Evolutionary conservation across 495 filamentous ascomycete genomes (phyloP).

Genomic region (Echria macrotheca): DNA sequence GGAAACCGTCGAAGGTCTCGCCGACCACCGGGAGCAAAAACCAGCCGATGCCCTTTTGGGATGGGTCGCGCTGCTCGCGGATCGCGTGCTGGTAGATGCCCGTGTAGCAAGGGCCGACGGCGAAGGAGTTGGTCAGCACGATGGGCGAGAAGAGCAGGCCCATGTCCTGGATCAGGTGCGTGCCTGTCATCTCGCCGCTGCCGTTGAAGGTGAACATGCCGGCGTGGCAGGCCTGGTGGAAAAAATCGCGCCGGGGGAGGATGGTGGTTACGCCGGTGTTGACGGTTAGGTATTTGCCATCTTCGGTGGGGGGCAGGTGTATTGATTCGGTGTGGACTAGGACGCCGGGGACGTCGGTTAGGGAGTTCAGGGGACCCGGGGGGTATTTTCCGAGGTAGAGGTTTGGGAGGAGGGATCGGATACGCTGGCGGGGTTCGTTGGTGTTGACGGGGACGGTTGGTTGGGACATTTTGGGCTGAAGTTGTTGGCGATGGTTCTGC

Average conservation of each 20-base stretch:
- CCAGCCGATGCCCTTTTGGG: constrained; percentile 35
- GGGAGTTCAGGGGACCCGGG: constrained; percentile 42
- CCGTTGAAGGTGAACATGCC: constrained; percentile 51
- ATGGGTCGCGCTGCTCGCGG: constrained; percentile 30
- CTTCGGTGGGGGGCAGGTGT: constrained; percentile 19
- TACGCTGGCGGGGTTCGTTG: constrained; percentile 20
- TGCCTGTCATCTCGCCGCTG: constrained; percentile 48
- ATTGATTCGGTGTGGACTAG: constrained; percentile 43
- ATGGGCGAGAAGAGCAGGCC: constrained; percentile 46
- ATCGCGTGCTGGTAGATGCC: constrained; percentile 46
- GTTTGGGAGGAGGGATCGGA: constrained; percentile 39
- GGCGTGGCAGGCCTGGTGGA: constrained; percentile 43
- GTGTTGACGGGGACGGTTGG: too few species aligned
- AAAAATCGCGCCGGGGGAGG: constrained; percentile 43
- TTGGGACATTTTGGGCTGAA: too few species aligned
- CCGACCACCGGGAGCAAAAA: constrained; percentile 47
- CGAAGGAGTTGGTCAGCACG: constrained; percentile 46
- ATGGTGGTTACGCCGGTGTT: constrained; percentile 50
- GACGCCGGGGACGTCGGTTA: constrained; percentile 48
- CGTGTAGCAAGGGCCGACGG: constrained; percentile 42
- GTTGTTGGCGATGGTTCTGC: too few species aligned
- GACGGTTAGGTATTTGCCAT: constrained; percentile 17
- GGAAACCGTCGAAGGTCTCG: constrained; percentile 48
- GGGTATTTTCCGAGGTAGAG: constrained; percentile 33
- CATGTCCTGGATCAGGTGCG: constrained; percentile 49